phyloP scores from a whole-genome alignment of 2,329 filamentous ascomycete genomes.

The Epichloe sibirici region DNA sequence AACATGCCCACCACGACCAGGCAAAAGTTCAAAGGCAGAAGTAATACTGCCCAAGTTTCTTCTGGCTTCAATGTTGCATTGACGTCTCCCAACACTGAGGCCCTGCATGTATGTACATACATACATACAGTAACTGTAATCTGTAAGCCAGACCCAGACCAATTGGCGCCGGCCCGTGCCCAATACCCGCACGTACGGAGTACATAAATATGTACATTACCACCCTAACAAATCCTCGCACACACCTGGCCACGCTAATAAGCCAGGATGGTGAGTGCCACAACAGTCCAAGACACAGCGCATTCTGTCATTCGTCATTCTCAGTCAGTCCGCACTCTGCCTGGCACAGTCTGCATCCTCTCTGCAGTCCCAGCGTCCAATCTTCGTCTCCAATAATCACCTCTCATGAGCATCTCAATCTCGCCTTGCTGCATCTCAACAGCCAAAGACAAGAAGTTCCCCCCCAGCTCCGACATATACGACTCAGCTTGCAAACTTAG shows the following conservation, averaged over 20 bases:
- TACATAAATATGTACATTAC: background rate
- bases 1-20: no score
- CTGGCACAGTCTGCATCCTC: background rate
- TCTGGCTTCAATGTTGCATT: no score
- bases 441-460: background rate
- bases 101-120: no score
- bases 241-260: conserved; percentile 1
- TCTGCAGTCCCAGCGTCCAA: conserved; percentile 1
- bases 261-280: conserved; percentile 7
- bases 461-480: background rate
- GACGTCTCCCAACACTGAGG: no score
- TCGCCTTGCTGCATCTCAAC: background rate
- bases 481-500: background rate
- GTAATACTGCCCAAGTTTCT: no score
- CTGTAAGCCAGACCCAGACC: background rate
- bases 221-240: background rate
- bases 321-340: conserved; percentile 6
- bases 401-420: background rate
- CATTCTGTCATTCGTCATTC: conserved; percentile 8
- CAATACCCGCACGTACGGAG: background rate
- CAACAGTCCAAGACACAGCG: conserved; percentile 5
- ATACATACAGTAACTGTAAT: no score
- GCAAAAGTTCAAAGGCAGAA: no score
- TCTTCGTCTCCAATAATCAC: conserved; percentile 1
- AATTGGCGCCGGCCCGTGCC: background rate